These are phyloP conservation scores for Przewalskia tangutica DNA, from an alignment of 257 asterid species.

Conservation along the genomic window DNA sequence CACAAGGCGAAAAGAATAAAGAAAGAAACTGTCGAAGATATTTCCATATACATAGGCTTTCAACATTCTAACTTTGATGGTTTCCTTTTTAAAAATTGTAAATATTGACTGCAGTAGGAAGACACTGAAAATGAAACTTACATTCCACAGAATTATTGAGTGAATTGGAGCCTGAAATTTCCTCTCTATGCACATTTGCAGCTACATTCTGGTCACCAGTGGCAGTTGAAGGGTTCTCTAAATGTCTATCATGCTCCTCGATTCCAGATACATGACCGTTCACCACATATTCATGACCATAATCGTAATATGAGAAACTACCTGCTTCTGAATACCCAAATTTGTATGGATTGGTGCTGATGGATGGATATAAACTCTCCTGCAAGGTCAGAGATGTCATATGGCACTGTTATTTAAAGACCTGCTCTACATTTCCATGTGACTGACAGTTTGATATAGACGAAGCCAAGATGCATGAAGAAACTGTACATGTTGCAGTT, in stretches of 20 bases:
- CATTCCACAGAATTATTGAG: slow-evolving; percentile 52
- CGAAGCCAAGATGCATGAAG: background rate
- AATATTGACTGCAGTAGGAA: background rate
- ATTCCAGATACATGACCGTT: slow-evolving; percentile 29
- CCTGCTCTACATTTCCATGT: background rate
- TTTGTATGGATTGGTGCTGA: slow-evolving; percentile 51
- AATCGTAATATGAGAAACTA: slow-evolving; percentile 56
- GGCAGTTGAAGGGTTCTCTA: slow-evolving; percentile 39
- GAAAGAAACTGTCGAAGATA: background rate
- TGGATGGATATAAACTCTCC: slow-evolving; percentile 60
- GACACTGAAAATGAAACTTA: slow-evolving; percentile 27
- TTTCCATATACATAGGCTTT: background rate
- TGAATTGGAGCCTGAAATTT: slow-evolving; percentile 28
- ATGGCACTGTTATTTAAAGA: background rate
- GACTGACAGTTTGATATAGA: background rate
- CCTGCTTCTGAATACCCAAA: slow-evolving; percentile 65
- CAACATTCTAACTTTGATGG: background rate
- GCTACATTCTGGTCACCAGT: slow-evolving; percentile 15
- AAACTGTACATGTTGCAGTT: background rate
- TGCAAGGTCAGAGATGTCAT: slow-evolving; percentile 28
- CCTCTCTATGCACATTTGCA: slow-evolving; percentile 26
- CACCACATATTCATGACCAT: slow-evolving; percentile 45
- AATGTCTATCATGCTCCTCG: slow-evolving; percentile 34
- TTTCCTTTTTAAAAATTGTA: background rate
- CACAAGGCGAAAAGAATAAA: background rate